Base-by-base conservation (phyloP, 2,329 filamentous ascomycete genomes). In the Paecilomyces sp. region DNA sequence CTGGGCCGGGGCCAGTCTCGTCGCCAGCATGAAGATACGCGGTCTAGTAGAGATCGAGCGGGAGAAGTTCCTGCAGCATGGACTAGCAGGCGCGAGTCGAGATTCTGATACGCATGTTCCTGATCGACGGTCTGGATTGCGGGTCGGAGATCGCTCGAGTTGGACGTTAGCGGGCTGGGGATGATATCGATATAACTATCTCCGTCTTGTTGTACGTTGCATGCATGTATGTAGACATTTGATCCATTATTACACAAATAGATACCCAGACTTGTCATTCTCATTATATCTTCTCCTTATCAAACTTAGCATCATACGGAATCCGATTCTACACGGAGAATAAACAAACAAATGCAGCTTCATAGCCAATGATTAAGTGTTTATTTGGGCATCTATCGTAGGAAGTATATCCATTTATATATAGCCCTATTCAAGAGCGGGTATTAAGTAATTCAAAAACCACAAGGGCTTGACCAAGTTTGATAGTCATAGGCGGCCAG, bases 1-100 rank as follows among this genome's bases (percentile, higher is more conserved):
- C 2, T 89, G 86, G 86, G 83, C 82, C 3, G 86, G 86, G 6
- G 86, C 83, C 3, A 88, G 85, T 68, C 72, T 89, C 22, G 74
- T 86, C 6, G 80, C 83, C 0, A 82, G 81, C 62, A 72, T 88
- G 64, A 83, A 84, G 57, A 78, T 87, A 24, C 82, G 82, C 60
- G 85, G 85, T 0, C 77, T 85, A 54, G 82, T 87, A 5, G 85
- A 88, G 70, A 80, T 88, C 22, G 85, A 88, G 66, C 77, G 83
- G 28, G 86, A 89, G 55, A 82, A 82, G 52, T 89, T 87, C 64
- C 69, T 88, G 41, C 76, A 79, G 54, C 72, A 80, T 65, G 79
- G 79, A 30, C 65, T 81, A 41, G 72, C 76, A 13, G 77, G 79
- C 2, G 79, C 78, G n/a, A 78, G 68, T 60, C 73, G 75, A 57